Evolutionary conservation across 768 basidiomycete species (phyloP), one percentile per base, ranked within the genome.

Genomic region (Leccinum rimulosum): DNA sequence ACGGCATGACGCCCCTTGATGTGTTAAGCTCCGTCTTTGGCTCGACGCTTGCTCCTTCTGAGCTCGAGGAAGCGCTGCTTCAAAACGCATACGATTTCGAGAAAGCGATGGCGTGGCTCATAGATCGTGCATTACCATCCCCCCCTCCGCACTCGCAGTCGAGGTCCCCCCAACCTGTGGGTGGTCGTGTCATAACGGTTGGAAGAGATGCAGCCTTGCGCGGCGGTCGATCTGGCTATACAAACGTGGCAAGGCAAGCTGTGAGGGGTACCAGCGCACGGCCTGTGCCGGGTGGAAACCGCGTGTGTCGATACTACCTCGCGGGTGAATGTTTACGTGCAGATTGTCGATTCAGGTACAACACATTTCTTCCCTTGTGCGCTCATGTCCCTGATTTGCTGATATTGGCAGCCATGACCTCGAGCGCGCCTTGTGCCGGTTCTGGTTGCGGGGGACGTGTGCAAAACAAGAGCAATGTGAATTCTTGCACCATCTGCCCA

Each of bases 1-100:
- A 92, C 70, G 94, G 94, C 48, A 96, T 99, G 93, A 96, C 96
- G 1, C 97, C 97, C 1, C 89, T 99, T 66, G 97, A 99, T 66
- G 94, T 98, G 47, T 87, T 99, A 19, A 86, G 84, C 69, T 94
- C 92, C 47, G 92, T 99, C 40, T 99, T 99, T 70, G 93, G 91
- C 15, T 88, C 93, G 2, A 86, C 93, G 2, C 81, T 99, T 10
- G 88, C 95, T 0, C 88, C 93, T 3, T 88, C 88, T 3, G 94
- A 98, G 69, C 80, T 99, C 7, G 96, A 98, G 74, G 95, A 98
- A 56, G 96, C 96, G 0, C 81, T 99, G 2, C 84, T 86, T 7
- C 80, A 84, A 50, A 91, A 93, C 64, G 93, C 86, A 3, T 99
- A 92, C 70, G 96, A 99, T 66, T 98, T 99, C 71, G 97, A 99